Evolutionary conservation across 192 early-diverging fungal species (phyloP), one percentile per base, ranked within the genome.

Genomic region (Coemansia sp.): DNA sequence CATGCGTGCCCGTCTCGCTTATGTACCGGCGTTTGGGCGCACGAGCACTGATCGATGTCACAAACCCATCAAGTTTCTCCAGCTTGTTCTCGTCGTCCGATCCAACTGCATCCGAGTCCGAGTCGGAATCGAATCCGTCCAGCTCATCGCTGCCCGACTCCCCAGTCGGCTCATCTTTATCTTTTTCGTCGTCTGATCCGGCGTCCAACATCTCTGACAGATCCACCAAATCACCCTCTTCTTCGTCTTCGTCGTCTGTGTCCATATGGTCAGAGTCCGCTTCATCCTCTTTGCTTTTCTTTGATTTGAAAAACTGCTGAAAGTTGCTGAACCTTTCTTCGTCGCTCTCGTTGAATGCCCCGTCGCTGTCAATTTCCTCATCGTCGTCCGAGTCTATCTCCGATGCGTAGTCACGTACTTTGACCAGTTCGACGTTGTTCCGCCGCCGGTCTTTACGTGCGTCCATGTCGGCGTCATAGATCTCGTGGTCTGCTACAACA

Each of bases 281-380:
- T 31, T 77, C 64, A 55, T 68, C 26, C 62, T 40, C 40, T 12
- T 31, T 4, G 21, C 25, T 26, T 26, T 37, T 15, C 28, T 56
- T 14, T 31, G 36, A 0, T 36, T 21, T 62, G 34, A 36, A 51
- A 21, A 42, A 15, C 25, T 34, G 44, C 52, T 55, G 20, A 46
- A 38, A 93, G 48, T 81, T 68, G 25, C 89, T 90, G 66, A 91
- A 97, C 53, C 86, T 74, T 53, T 94, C 90, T 52, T 95, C 93
- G 60, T 95, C 94, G 47, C 81, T 83, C 12, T 87, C 87, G 52
- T 93, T 85, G 78, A 95, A 95, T 5, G 94, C 94, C 25, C 89
- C 92, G 64, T 98, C 94, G 42, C 93, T 91, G 36, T 91, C 88
- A 50, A 96, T 94, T 58, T 96, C 94, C 66, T 98, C 94, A 65